A percentile compares a stretch with the other conserved stretches of the same genome.
Conservation (phyloP, 75 land plant genomes). For the Adiantum capillusveneris region DNA sequence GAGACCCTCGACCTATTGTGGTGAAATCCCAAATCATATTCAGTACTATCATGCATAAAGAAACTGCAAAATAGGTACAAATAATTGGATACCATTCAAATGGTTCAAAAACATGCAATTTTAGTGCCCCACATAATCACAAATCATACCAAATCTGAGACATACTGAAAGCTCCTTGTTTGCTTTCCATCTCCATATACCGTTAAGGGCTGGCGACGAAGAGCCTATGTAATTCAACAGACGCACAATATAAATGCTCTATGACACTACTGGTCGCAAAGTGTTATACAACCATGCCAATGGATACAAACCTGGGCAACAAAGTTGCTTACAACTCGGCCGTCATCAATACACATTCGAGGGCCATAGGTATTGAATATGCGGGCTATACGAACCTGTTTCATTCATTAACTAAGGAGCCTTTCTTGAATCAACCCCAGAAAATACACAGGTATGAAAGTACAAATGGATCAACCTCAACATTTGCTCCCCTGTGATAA, state of each 20-base stretch:
- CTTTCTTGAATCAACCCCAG: not conserved
- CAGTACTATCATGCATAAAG: too few relatives aligned
- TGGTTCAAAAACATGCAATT: too few relatives aligned
- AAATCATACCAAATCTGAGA: slow-evolving; percentile 47
- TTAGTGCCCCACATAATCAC: too few relatives aligned
- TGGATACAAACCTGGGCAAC: too few relatives aligned
- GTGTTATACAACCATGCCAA: too few relatives aligned
- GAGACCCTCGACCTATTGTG: slow-evolving; percentile 84
- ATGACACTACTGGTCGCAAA: too few relatives aligned
- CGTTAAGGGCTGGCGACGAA: slow-evolving; percentile 49
- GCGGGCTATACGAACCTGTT: slow-evolving; percentile 74
- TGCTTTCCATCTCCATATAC: slow-evolving; percentile 72
- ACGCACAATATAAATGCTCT: too few relatives aligned
- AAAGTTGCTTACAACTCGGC: slow-evolving; percentile 69
- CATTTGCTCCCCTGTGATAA: slow-evolving; percentile 75
- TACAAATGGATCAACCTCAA: slow-evolving; percentile 54
- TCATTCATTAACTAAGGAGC: too few relatives aligned
- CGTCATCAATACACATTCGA: slow-evolving; percentile 88
- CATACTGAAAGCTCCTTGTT: slow-evolving; percentile 56
- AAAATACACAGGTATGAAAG: not conserved
- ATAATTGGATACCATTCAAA: too few relatives aligned
- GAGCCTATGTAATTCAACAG: too few relatives aligned
- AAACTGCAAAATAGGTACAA: too few relatives aligned
- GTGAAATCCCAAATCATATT: too few relatives aligned
- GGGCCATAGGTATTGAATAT: slow-evolving; percentile 89